phyloP scores from a whole-genome alignment of 768 basidiomycete species.

The Stropharia rugosoannulata region DNA sequence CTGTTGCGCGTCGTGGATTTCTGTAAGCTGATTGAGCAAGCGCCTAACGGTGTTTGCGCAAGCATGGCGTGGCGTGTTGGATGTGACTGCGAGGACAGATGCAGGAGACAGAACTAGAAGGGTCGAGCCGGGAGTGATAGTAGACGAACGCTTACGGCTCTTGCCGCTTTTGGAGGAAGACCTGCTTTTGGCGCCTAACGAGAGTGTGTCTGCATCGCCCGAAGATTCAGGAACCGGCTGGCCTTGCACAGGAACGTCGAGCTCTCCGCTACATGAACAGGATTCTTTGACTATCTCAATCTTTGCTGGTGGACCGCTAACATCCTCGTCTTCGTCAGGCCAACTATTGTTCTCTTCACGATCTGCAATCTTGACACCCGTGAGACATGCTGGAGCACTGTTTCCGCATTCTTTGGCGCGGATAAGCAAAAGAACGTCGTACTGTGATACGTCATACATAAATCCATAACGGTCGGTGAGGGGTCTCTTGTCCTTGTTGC shows the following conservation, averaged over 20 bases:
- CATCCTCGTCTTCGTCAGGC: constrained; percentile 57
- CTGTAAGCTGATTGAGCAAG: constrained; percentile 75
- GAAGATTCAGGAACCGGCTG: constrained; percentile 6
- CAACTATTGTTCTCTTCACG: constrained; percentile 77
- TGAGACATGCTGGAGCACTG: constrained; percentile 81
- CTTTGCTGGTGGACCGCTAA: constrained; percentile 22
- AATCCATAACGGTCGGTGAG: constrained; percentile 90
- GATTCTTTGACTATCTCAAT: constrained; percentile 47
- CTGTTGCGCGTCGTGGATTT: constrained; percentile 83
- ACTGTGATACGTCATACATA: constrained; percentile 82
- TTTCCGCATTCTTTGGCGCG: constrained; percentile 71
- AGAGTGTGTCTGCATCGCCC: constrained; percentile 16
- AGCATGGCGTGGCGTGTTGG: constrained; percentile 68
- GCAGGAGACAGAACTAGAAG: constrained; percentile 33
- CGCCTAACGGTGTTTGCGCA: constrained; percentile 72
- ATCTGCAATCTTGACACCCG: constrained; percentile 87
- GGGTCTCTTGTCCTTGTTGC: constrained; percentile 52
- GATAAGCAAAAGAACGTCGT: constrained; percentile 75
- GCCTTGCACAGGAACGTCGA: constrained; percentile 19
- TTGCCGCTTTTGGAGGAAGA: constrained; percentile 52
- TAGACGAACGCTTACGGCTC: constrained; percentile 46
- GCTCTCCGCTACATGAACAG: constrained; percentile 44
- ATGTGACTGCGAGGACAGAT: constrained; percentile 59
- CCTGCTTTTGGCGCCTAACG: constrained; percentile 41
- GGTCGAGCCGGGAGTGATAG: constrained; percentile 21